These are phyloP conservation scores for Moesziomyces parantarcticus DNA, from an alignment of 1,284 basidiomycete genomes.

Conservation along the genomic window DNA sequence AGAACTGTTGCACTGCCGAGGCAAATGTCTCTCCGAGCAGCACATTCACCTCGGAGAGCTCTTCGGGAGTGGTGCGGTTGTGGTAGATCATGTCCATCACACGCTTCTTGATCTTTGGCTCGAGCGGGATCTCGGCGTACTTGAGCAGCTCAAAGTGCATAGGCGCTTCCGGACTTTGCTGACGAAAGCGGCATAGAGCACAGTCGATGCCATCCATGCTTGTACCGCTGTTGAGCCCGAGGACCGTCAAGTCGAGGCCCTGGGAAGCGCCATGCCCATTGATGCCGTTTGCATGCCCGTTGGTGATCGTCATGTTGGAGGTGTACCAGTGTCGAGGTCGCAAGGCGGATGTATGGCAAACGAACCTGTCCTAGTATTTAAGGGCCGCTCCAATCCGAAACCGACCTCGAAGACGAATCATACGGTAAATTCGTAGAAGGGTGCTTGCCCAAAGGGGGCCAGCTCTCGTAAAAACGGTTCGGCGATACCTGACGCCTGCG, in stretches of 20 bases:
- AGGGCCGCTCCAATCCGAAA: neutral
- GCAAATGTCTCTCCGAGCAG: neutral
- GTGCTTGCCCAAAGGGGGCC: neutral
- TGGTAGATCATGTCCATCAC: conserved; percentile 1
- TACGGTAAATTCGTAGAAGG: neutral
- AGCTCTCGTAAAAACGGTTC: neutral
- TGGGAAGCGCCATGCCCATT: neutral
- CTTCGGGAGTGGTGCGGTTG: conserved; percentile 1
- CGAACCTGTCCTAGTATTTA: neutral
- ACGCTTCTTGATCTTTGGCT: conserved; percentile 1
- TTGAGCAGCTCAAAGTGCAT: conserved; percentile 1
- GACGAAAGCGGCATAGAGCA: neutral
- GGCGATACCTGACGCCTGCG: neutral
- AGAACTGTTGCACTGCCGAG: neutral
- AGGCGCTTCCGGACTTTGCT: neutral
- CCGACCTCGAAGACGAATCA: neutral
- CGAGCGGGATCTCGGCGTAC: neutral
- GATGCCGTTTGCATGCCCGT: neutral
- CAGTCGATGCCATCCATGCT: neutral
- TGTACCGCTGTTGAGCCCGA: neutral
- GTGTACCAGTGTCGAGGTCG: neutral
- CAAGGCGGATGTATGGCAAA: neutral
- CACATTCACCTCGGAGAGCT: neutral
- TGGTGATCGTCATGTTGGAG: neutral
- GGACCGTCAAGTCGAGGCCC: neutral